These are phyloP conservation scores for Serendipita sp. DNA, from an alignment of 768 basidiomycete species.

Conservation along the genomic window DNA sequence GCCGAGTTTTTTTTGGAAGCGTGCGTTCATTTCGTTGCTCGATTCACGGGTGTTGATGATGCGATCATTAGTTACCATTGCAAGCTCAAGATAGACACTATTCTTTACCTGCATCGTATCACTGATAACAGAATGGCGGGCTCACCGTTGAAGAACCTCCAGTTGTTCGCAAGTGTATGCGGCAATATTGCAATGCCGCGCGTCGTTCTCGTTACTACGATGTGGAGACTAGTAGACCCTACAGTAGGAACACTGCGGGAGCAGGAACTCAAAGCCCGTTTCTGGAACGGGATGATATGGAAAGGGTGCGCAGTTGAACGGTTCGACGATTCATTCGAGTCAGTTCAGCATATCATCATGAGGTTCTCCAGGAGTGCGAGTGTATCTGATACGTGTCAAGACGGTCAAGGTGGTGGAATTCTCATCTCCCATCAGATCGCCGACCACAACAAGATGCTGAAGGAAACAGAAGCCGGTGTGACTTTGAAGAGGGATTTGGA, in stretches of 20 bases:
- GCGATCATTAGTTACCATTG: slow-evolving; percentile 16
- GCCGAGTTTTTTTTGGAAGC: background rate
- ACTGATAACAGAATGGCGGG: slow-evolving; percentile 25
- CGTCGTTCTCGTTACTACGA: slow-evolving; percentile 37
- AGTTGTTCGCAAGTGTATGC: slow-evolving; percentile 36
- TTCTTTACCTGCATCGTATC: slow-evolving; percentile 28
- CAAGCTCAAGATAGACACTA: slow-evolving; percentile 18
- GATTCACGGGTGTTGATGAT: background rate
- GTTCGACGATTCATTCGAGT: slow-evolving; percentile 13
- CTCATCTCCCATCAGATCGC: background rate
- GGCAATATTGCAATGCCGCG: slow-evolving; percentile 33
- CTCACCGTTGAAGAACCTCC: slow-evolving; percentile 27
- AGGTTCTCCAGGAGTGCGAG: no score
- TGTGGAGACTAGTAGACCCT: slow-evolving; percentile 29
- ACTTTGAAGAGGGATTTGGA: background rate
- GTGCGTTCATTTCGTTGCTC: slow-evolving; percentile 5
- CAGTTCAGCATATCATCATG: slow-evolving; percentile 18
- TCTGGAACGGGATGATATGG: slow-evolving; percentile 37
- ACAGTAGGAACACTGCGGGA: slow-evolving; percentile 23
- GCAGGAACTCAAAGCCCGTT: slow-evolving; percentile 27
- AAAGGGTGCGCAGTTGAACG: slow-evolving; percentile 26
- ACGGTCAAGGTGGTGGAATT: background rate
- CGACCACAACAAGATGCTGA: background rate
- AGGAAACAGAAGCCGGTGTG: background rate
- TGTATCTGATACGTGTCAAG: no score